Conservation (phyloP, 1,284 basidiomycete genomes). For the Rugosomyces carneus region DNA sequence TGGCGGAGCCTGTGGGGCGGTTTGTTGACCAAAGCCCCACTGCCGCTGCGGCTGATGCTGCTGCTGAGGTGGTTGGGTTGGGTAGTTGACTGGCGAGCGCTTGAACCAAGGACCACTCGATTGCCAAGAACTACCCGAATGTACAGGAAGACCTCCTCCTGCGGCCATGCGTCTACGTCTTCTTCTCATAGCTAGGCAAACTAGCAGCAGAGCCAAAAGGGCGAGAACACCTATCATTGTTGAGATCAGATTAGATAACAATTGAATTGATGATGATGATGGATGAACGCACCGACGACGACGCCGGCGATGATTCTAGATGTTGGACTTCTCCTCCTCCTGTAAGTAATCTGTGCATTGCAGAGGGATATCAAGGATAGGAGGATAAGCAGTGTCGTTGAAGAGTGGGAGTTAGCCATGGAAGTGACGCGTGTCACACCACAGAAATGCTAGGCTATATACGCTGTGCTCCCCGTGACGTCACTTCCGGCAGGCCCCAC, state of each 20-base stretch:
- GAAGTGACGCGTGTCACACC: background rate
- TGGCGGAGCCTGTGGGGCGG: background rate
- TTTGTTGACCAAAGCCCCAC: background rate
- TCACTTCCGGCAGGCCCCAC: too few relatives aligned
- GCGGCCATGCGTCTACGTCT: background rate
- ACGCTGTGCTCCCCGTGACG: background rate
- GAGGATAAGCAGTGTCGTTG: background rate
- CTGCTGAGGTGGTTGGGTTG: background rate
- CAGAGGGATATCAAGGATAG: background rate
- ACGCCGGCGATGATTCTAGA: background rate
- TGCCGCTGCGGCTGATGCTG: too few relatives aligned
- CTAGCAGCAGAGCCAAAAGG: too few relatives aligned
- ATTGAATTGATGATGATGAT: background rate
- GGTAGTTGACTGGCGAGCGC: background rate
- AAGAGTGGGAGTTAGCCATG: background rate
- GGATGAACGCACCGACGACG: background rate
- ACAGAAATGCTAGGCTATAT: background rate
- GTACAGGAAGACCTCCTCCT: background rate
- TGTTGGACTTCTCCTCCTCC: background rate
- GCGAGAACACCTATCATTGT: too few relatives aligned
- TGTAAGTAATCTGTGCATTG: background rate
- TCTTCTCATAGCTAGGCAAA: background rate
- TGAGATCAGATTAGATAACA: background rate
- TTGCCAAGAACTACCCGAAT: too few relatives aligned
- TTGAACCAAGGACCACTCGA: background rate